Percentiles rank a stretch among this genome's conserved stretches.
phyloP scores from a whole-genome alignment of 768 basidiomycete genomes.

The Flagelloscypha sp. region DNA sequence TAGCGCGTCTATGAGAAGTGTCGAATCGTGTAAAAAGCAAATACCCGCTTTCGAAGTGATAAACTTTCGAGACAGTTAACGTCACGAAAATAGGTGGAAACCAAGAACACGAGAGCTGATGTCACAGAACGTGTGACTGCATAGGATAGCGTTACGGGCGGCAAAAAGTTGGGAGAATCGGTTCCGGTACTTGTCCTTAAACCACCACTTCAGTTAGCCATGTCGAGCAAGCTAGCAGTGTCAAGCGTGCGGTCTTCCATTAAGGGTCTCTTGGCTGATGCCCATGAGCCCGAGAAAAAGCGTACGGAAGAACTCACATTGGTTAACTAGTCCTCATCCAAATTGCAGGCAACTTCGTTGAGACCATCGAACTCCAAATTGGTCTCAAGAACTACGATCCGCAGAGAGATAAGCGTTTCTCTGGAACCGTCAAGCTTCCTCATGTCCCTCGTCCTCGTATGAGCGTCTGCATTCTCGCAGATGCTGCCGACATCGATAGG shows the following conservation, averaged over 20 bases:
- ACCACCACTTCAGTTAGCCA: no score
- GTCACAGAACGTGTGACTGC: no score
- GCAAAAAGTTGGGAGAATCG: slow-evolving; percentile 14
- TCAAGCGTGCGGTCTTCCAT: slow-evolving; percentile 99
- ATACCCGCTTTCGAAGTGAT: no score
- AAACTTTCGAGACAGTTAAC: no score
- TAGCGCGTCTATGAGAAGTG: no score
- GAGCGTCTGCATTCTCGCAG: slow-evolving; percentile 99
- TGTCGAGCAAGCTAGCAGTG: slow-evolving; percentile 96
- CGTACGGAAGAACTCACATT: no score
- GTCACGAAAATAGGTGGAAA: no score
- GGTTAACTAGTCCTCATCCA: no score
- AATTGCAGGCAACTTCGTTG: slow-evolving; percentile 91
- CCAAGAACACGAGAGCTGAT: no score
- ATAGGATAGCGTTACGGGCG: no score
- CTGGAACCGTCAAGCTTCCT: slow-evolving; percentile 96
- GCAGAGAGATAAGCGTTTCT: slow-evolving; percentile 99
- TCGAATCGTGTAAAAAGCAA: no score
- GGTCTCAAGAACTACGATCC: slow-evolving; percentile 99
- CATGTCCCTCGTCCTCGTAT: slow-evolving; percentile 97
- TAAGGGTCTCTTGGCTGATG: slow-evolving; percentile 79
- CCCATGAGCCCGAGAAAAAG: slow-evolving; percentile 82
- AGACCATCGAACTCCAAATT: slow-evolving; percentile 94
- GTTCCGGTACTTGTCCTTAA: no score
- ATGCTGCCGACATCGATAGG: slow-evolving; percentile 97